Evolutionary conservation across 2,329 filamentous ascomycete species (phyloP).

Genomic region (Chaetothyriales sp.): DNA sequence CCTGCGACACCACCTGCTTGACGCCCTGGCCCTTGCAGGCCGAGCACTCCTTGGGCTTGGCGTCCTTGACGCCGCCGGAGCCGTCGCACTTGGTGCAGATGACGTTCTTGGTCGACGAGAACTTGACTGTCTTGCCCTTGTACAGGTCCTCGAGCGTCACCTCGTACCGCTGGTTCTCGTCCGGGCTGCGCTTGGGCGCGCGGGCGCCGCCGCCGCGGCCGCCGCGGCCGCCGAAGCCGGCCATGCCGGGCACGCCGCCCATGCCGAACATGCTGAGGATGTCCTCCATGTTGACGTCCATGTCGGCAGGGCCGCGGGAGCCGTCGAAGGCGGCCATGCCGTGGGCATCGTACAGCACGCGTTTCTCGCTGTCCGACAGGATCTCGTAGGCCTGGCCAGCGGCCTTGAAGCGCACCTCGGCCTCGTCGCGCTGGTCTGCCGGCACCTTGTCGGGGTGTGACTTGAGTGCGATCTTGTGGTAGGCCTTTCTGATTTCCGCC

Average conservation of each 20-base stretch:
- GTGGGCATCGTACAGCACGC: constrained; percentile 79
- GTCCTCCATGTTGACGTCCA: constrained; percentile 65
- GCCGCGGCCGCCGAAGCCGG: constrained; percentile 38
- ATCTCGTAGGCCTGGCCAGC: constrained; percentile 96
- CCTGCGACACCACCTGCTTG: constrained; percentile 63
- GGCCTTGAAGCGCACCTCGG: constrained; percentile 84
- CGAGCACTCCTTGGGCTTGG: constrained; percentile 69
- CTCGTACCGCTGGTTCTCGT: constrained; percentile 83
- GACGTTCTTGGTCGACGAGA: constrained; percentile 87
- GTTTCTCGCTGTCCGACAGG: constrained; percentile 87
- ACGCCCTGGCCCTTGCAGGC: constrained; percentile 68
- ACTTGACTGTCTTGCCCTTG: constrained; percentile 96
- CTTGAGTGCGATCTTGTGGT: constrained; percentile 78
- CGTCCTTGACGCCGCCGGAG: constrained; percentile 78
- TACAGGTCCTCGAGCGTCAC: constrained; percentile 90
- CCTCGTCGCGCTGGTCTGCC: constrained; percentile 67
- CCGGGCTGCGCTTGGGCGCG: constrained; percentile 53
- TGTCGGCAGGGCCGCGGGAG: constrained; percentile 49
- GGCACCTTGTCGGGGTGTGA: constrained; percentile 94
- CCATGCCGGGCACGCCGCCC: constrained; percentile 38
- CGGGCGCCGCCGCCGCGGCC: constrained; percentile 38
- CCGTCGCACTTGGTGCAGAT: constrained; percentile 81
- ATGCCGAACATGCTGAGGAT: constrained; percentile 60
- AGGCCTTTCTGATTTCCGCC: constrained; percentile 46
- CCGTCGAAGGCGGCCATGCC: constrained; percentile 94